Conservation (phyloP, 2,329 filamentous ascomycete genomes). For the Arachnomyces sp. region DNA sequence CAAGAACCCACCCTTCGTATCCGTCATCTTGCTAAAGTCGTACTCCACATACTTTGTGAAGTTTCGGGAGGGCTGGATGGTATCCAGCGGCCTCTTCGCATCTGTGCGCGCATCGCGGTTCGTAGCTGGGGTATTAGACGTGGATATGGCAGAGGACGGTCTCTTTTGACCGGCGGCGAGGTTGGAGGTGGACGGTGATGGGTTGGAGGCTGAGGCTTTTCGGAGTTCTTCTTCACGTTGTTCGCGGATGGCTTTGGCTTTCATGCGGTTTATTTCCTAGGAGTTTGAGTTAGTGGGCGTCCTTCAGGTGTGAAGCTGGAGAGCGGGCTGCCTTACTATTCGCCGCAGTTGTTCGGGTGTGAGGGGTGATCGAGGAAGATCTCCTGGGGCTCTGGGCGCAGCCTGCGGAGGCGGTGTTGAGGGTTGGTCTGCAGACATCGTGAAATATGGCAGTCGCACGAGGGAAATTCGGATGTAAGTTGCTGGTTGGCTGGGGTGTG, state of each 20-base stretch:
- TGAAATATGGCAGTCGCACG: not conserved
- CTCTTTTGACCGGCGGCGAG: slow-evolving; percentile 63
- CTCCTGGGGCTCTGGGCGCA: slow-evolving; percentile 26
- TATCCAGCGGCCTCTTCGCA: slow-evolving; percentile 32
- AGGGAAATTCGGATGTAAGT: no score
- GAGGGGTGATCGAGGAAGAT: slow-evolving; percentile 39
- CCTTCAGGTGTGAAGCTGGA: not conserved
- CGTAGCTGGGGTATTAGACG: slow-evolving; percentile 47
- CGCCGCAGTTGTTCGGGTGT: slow-evolving; percentile 54
- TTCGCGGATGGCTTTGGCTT: slow-evolving; percentile 76
- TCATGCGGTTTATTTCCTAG: slow-evolving; percentile 78
- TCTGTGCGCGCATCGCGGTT: slow-evolving; percentile 59
- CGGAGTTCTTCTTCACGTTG: slow-evolving; percentile 57
- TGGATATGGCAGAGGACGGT: slow-evolving; percentile 51
- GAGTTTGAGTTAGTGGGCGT: slow-evolving; percentile 8
- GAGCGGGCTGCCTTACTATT: slow-evolving; percentile 35
- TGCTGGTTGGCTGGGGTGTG: no score
- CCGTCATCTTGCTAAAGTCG: slow-evolving; percentile 95
- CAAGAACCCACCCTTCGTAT: slow-evolving; percentile 93
- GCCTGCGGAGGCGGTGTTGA: slow-evolving; percentile 40
- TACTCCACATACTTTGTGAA: slow-evolving; percentile 95
- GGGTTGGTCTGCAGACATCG: slow-evolving; percentile 29
- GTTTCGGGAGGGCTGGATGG: slow-evolving; percentile 69
- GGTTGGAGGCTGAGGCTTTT: slow-evolving; percentile 27
- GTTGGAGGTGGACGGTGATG: slow-evolving; percentile 25